phyloP scores from a whole-genome alignment of 2,329 filamentous ascomycete species.

The Exophiala viscosa region DNA sequence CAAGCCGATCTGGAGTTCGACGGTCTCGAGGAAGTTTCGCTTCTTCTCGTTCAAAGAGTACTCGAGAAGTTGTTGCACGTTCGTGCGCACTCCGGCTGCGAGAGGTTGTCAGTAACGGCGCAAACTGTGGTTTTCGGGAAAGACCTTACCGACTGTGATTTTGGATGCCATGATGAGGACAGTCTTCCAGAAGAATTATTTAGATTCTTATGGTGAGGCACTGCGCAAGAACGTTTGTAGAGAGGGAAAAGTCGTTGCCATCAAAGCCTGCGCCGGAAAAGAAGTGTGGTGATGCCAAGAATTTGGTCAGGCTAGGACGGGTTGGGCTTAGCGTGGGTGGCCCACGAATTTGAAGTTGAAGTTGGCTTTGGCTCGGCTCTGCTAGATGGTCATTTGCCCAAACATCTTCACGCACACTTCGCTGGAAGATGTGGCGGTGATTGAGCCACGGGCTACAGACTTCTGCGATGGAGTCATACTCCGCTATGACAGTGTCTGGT shows the following conservation, averaged over 20 bases:
- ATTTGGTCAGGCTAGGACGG: background rate
- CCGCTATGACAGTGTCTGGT: no score
- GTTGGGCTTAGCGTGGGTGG: background rate
- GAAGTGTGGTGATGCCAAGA: constrained; percentile 6
- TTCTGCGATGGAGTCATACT: background rate
- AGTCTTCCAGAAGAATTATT: constrained; percentile 77
- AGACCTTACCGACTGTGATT: constrained; percentile 54
- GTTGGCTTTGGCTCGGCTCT: no score
- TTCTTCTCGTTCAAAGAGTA: constrained; percentile 97
- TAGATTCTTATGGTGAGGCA: constrained; percentile 70
- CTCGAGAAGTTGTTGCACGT: constrained; percentile 89
- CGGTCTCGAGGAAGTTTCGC: constrained; percentile 95
- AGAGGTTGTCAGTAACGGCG: constrained; percentile 16
- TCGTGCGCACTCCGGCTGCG: constrained; percentile 84
- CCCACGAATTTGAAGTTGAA: no score
- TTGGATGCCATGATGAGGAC: constrained; percentile 59
- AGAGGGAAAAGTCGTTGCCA: background rate
- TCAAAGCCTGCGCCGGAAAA: background rate
- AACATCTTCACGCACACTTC: no score
- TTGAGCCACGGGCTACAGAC: no score
- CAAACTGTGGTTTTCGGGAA: background rate
- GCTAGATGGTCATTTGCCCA: no score
- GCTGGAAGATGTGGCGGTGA: no score
- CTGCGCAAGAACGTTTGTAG: constrained; percentile 38
- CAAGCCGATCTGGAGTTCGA: constrained; percentile 78